Evolutionary conservation across 306 rosid genomes (phyloP), one percentile per base, ranked within the genome.

Genomic region (Biancaea sappan): DNA sequence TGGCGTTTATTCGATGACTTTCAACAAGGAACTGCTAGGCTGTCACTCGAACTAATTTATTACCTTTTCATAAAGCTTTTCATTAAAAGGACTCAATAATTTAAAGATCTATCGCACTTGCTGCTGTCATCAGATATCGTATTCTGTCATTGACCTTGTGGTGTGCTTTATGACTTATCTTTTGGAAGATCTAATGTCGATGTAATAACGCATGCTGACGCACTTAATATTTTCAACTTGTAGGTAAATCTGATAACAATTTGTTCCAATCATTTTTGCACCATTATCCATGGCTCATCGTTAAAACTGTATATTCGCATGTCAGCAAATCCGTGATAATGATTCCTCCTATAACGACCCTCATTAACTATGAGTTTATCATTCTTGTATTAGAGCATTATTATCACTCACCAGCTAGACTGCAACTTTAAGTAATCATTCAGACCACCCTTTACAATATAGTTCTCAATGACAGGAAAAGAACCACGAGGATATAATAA

Each of bases 21-120:
- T 76, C 75, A 61, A 81, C 83, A 77, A 79, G 84, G 63, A 81
- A 70, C 67, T 71, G 87, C 84, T 78, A 79, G 82, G 73, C 85
- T 86, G 89, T 86, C 84, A 51, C 58, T 78, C 28, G 66, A 74
- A 79, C 73, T 73, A 69, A 65, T 78, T 47, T 84, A 40, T 86
- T 71, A 57, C 60, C 66, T 88, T 82, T 72, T 57, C 46, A 63
- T 44, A 80, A 65, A 77, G 79, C 50, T 21, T 70, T 87, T 81
- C 79, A 69, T 68, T 81, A 47, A 77, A 80, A 85, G 80, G 80
- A 81, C 72, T 75, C 47, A 62, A 85, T 88, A 51, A 88, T 88
- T 86, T 63, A 56, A 57, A 68, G 51, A 65, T 26, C 60, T 81
- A 76, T 82, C 91, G 87, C 83, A 83, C 91, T 22, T 51, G 46